These are phyloP conservation scores for Cyclotella baltica DNA, from an alignment of 108 stramenopile species.

Conservation along the genomic window DNA sequence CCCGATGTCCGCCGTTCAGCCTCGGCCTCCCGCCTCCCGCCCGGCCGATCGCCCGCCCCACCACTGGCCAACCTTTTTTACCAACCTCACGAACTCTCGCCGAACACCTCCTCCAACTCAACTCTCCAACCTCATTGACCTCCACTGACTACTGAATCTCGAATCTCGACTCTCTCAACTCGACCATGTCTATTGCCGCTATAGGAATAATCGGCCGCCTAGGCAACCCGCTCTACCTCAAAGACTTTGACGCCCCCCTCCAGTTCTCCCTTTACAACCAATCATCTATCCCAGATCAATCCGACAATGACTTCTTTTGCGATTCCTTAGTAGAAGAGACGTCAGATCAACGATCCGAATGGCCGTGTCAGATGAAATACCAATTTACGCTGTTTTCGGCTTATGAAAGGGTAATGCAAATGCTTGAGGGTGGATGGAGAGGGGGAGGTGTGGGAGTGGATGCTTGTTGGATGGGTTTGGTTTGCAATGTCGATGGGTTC, in stretches of 20 bases:
- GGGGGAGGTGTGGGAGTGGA: slow-evolving; percentile 31
- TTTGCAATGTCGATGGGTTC: slow-evolving; percentile 36
- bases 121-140: no score
- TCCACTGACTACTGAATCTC: no score
- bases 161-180: no score
- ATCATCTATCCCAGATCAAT: slow-evolving; percentile 1
- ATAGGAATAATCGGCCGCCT: slow-evolving; percentile 40
- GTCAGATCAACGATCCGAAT: slow-evolving; percentile 25
- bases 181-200: slow-evolving; percentile 42
- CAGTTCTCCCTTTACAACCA: slow-evolving; percentile 27
- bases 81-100: no score
- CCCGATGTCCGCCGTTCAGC: no score
- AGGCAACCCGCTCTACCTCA: slow-evolving; percentile 40
- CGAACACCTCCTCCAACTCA: no score
- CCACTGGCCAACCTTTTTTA: no score
- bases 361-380: slow-evolving; percentile 37
- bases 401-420: slow-evolving; percentile 26
- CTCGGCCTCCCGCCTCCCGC: no score
- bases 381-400: slow-evolving; percentile 48
- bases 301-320: slow-evolving; percentile 22
- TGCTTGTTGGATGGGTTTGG: slow-evolving; percentile 49
- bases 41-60: no score
- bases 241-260: slow-evolving; percentile 21
- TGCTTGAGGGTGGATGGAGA: slow-evolving; percentile 46
- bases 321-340: slow-evolving; percentile 32